Base-by-base conservation (phyloP, 2,329 filamentous ascomycete species). In the Ceratocystis albifundus region DNA sequence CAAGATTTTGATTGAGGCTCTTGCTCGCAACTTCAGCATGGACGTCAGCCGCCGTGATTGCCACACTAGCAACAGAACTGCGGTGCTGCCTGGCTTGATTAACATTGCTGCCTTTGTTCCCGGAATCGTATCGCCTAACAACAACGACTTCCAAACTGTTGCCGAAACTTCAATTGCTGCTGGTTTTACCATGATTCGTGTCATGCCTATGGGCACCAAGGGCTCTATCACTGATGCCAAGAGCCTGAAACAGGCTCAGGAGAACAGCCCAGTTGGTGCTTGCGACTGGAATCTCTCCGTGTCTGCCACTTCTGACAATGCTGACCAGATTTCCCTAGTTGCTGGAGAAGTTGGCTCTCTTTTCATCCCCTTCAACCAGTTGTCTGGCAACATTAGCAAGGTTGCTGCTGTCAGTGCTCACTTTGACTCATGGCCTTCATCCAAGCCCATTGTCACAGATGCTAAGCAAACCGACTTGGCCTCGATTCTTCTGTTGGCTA, bases 1-100 rank as follows among this genome's bases (percentile, higher is more conserved):
- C 68, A 99, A 97, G 82, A 90, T 99, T 68, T 79, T 99, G 64
- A 88, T 99, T 65, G 94, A 99, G 78, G 94, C 93, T 25, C 89
- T 99, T 70, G 87, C 91, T 66, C 87, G 93, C 68, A 88, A 95
- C 75, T 96, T 90, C 74, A 86, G 92, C 71, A 82, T 99, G 65
- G 86, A 89, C 46, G 85, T 99, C 67, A 84, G 85, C 73, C 87
- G 86, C 70, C 85, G 92, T 66, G 94, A 99, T 77, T 96, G 88
- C 77, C 91, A 96, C 79, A 93, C 90, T 61, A 96, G 94, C 77
- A 88, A 92, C 75, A 83, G 85, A 70, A 89, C 87, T 2, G 78
- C 90, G 59, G 80, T 86, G 55, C 81, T 92, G 46, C 88, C 89
- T 44, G 88, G 88, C 1, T 77, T 92, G 67, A 84, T 92, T 76